A percentile compares a stretch with the other conserved stretches of the same genome.
Evolutionary conservation across 352 stramenopile genomes (phyloP).

Genomic region (Phytophthora multivora): DNA sequence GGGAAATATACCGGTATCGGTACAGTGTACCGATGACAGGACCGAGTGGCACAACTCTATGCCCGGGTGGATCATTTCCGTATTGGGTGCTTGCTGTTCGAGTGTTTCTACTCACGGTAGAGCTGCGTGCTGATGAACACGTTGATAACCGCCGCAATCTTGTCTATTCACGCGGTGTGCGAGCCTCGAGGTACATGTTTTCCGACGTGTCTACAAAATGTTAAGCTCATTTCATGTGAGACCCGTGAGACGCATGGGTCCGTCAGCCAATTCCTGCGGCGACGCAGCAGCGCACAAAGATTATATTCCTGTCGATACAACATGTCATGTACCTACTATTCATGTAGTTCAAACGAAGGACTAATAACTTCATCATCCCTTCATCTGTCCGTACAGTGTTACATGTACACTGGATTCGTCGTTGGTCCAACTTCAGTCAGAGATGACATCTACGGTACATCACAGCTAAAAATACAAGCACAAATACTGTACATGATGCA

Average conservation of each 20-base stretch:
- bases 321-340: too few species aligned
- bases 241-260: conserved; percentile 2
- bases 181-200: too few species aligned
- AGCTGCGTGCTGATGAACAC: neutral
- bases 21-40: neutral
- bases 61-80: neutral
- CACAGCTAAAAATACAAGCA: neutral
- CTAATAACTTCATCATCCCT: too few species aligned
- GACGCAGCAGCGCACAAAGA: too few species aligned
- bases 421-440: neutral
- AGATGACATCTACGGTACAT: conserved; percentile 3
- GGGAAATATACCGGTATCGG: neutral
- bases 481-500: too few species aligned
- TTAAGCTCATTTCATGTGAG: neutral
- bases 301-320: neutral
- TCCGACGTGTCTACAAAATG: conserved; percentile 5
- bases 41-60: too few species aligned
- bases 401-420: too few species aligned
- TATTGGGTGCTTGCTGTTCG: neutral
- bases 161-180: conserved; percentile 5
- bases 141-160: neutral
- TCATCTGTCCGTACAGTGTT: too few species aligned
- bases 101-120: neutral
- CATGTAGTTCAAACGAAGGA: too few species aligned
- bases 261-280: neutral